Conservation (phyloP, 441 rosid species). For the Pelargonium australe region DNA sequence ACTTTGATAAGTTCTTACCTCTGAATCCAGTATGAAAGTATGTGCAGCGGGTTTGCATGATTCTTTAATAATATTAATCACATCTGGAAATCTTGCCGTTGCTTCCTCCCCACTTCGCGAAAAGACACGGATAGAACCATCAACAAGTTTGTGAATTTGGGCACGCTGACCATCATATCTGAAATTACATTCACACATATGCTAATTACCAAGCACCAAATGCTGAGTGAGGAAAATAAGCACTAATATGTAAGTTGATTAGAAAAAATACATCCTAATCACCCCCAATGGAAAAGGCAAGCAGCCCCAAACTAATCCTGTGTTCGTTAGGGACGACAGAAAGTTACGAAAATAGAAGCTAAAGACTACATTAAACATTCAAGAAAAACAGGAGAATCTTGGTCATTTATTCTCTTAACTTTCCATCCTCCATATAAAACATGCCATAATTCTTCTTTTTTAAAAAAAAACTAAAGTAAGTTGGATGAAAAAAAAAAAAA, state of each 20-base stretch:
- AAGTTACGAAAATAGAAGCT: constrained; percentile 8
- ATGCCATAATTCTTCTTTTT: not conserved
- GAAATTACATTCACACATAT: constrained; percentile 20
- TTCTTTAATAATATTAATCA: constrained; percentile 47
- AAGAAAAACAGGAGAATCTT: not conserved
- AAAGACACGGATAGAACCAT: constrained; percentile 58
- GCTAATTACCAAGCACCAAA: not conserved
- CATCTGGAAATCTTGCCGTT: constrained; percentile 72
- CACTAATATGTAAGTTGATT: not conserved
- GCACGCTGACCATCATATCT: constrained; percentile 96
- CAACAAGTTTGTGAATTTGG: constrained; percentile 64
- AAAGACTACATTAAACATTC: not conserved
- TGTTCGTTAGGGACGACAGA: too few relatives aligned
- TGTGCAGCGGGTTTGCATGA: constrained; percentile 47
- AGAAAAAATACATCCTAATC: too few relatives aligned
- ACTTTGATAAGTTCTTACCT: constrained; percentile 42
- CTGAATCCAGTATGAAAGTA: constrained; percentile 80
- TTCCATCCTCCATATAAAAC: not conserved
- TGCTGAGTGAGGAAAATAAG: not conserved
- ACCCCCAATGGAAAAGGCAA: too few relatives aligned
- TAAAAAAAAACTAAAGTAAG: constrained; percentile 1
- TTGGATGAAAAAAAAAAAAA: not conserved
- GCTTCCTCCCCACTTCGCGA: constrained; percentile 92
- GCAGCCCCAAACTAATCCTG: too few relatives aligned
- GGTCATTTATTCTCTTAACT: not conserved